Conservation (phyloP, 1,139 yeast genomes). For the Schwanniomyces etchellsii region DNA sequence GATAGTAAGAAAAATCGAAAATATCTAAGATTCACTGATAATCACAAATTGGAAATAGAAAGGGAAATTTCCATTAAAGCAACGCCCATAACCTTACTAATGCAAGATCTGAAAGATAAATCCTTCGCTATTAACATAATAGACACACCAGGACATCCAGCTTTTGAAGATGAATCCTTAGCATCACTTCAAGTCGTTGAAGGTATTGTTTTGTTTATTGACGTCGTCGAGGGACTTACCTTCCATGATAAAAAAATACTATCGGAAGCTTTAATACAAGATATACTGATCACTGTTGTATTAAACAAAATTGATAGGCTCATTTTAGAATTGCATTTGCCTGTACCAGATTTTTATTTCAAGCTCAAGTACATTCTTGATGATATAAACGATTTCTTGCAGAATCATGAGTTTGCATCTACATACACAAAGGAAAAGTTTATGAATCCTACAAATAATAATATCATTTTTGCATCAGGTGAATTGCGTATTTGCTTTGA, state of each 20-base stretch:
- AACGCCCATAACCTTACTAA: slow-evolving; percentile 56
- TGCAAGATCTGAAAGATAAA: slow-evolving; percentile 50
- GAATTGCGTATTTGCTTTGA: slow-evolving; percentile 60
- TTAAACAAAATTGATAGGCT: slow-evolving; percentile 84
- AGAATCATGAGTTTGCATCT: slow-evolving; percentile 18
- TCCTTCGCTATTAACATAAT: slow-evolving; percentile 59
- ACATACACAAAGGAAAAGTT: slow-evolving; percentile 22
- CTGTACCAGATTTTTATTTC: slow-evolving; percentile 67
- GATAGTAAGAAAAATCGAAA: slow-evolving; percentile 25
- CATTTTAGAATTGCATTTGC: slow-evolving; percentile 67
- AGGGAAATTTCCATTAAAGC: slow-evolving; percentile 68
- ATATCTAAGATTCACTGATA: slow-evolving; percentile 63
- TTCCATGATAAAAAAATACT: slow-evolving; percentile 45
- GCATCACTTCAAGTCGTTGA: slow-evolving; percentile 59
- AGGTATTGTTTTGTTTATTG: slow-evolving; percentile 67
- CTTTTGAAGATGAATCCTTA: slow-evolving; percentile 71
- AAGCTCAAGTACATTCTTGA: slow-evolving; percentile 62
- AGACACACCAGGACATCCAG: slow-evolving; percentile 91
- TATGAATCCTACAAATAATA: slow-evolving; percentile 59
- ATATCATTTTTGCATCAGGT: slow-evolving; percentile 73
- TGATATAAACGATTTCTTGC: slow-evolving; percentile 52
- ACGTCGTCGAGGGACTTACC: slow-evolving; percentile 77
- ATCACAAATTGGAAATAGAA: slow-evolving; percentile 60
- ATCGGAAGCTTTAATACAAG: slow-evolving; percentile 40
- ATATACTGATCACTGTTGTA: slow-evolving; percentile 52